Evolutionary conservation across 768 basidiomycete genomes (phyloP), one percentile per base, ranked within the genome.

Genomic region (Pisolithus microcarpus): DNA sequence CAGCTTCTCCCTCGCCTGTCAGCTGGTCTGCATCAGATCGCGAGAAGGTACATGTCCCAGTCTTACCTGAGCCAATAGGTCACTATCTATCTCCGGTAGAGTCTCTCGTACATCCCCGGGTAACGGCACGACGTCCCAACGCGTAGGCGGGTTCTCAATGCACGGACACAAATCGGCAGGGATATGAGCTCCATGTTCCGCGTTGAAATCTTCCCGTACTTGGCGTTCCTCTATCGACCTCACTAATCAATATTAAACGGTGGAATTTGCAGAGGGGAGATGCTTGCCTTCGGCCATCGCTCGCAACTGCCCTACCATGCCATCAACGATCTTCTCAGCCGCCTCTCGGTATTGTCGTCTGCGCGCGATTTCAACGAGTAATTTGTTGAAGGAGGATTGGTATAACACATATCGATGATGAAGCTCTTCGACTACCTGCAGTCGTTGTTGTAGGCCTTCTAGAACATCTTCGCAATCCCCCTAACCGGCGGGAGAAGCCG

Each of bases 91-190:
- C 13, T 75, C 73, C 1, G 87, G 87, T 28, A 89, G 66, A 8
- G 68, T 69, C 63, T 90, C 87, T 16, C 68, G 61, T 6, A 62
- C 54, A 37, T 84, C 81, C 5, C 78, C 80, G 23, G 75, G 68
- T 64, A 69, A 73, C 0, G 87, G 82, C 1, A 77, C 61, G 11
- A 89, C 74, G 53, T 84, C 78, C 82, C 84, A 89, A 48, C 73
- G 75, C 36, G 86, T 88, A 9, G 89, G 89, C 9, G 77, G 65
- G 62, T 90, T 86, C 56, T 78, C 79, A 48, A 91, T 81, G 53
- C 78, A 87, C 15, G 90, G 69, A 61, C 90, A 91, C 37, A 92
- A 75, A 56, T 92, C 90, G 55, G 83, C 77, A 0, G 89, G 89
- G 2, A 92, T 75, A 62, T 85, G 78, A 11, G 74, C 74, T 0